These are phyloP conservation scores for Dorcoceras hygrometricum DNA, from an alignment of 257 asterid species.

Conservation along the genomic window DNA sequence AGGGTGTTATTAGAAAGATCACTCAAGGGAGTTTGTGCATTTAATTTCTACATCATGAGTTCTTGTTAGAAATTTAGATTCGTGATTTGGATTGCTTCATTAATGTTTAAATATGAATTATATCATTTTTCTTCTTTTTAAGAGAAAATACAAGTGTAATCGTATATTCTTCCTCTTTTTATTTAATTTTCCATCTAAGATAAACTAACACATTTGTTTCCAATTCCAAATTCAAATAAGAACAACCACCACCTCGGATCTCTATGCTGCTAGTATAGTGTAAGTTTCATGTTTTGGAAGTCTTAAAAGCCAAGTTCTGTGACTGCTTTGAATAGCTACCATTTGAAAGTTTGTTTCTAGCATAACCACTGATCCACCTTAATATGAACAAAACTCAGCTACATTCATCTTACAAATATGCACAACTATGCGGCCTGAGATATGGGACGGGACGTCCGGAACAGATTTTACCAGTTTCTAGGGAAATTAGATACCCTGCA, in stretches of 20 bases:
- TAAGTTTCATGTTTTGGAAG: too few relatives aligned
- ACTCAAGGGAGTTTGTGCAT: conserved; percentile 59
- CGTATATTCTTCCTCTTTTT: too few relatives aligned
- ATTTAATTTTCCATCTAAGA: too few relatives aligned
- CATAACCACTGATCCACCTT: background rate
- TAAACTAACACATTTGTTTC: too few relatives aligned
- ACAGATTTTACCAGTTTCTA: conserved; percentile 1
- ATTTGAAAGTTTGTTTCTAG: background rate
- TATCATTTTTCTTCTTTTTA: too few relatives aligned
- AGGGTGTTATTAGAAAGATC: conserved; percentile 3
- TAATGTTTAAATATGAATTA: too few relatives aligned
- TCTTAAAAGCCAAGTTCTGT: too few relatives aligned
- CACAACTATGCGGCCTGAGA: background rate
- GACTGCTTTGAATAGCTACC: too few relatives aligned
- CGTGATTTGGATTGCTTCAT: background rate
- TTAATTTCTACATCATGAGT: background rate
- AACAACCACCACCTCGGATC: too few relatives aligned
- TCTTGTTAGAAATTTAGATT: background rate
- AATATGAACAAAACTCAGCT: background rate
- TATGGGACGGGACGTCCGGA: background rate
- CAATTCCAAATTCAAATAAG: too few relatives aligned
- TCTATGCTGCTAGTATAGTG: too few relatives aligned
- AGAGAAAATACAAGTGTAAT: too few relatives aligned
- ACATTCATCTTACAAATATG: background rate
- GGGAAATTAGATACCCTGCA: background rate